Evolutionary conservation across 2,329 filamentous ascomycete genomes (phyloP).

Genomic region (Cercospora berteroae): DNA sequence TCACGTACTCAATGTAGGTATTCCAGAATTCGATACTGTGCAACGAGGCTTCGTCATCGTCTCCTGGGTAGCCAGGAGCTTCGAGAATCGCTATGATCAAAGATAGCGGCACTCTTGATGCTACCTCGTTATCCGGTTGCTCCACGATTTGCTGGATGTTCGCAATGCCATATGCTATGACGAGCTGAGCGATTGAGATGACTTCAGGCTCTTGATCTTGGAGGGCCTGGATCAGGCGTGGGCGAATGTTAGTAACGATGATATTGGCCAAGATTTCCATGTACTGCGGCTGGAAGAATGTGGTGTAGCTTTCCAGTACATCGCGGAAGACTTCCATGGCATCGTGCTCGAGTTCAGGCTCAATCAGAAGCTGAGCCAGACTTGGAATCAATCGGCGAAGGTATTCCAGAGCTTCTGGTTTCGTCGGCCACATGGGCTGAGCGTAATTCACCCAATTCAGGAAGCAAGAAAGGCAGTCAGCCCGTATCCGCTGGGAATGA

Average conservation of each 20-base stretch:
- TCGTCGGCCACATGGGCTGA: conserved; percentile 60
- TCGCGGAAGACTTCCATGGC: conserved; percentile 65
- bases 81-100: conserved; percentile 65
- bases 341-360: conserved; percentile 57
- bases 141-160: conserved; percentile 61
- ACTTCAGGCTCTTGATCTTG: conserved; percentile 59
- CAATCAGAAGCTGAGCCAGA: conserved; percentile 60
- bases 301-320: conserved; percentile 62
- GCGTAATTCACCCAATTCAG: conserved; percentile 70
- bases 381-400: conserved; percentile 61
- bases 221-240: conserved; percentile 54
- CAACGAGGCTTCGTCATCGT: conserved; percentile 72
- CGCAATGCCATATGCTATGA: conserved; percentile 68
- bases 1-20: conserved; percentile 65
- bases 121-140: conserved; percentile 47
- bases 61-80: conserved; percentile 64
- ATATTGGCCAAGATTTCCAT: conserved; percentile 58
- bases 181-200: conserved; percentile 60
- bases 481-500: conserved; percentile 15
- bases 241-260: conserved; percentile 51
- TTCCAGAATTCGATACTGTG: conserved; percentile 79
- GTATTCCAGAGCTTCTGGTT: conserved; percentile 56
- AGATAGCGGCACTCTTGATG: conserved; percentile 51
- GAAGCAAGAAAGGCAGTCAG: conserved; percentile 38
- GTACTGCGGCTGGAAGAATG: conserved; percentile 60